Evolutionary conservation across 208 protist genomes (phyloP), one percentile per base, ranked within the genome.

Genomic region (Leishmania gerbilli): DNA sequence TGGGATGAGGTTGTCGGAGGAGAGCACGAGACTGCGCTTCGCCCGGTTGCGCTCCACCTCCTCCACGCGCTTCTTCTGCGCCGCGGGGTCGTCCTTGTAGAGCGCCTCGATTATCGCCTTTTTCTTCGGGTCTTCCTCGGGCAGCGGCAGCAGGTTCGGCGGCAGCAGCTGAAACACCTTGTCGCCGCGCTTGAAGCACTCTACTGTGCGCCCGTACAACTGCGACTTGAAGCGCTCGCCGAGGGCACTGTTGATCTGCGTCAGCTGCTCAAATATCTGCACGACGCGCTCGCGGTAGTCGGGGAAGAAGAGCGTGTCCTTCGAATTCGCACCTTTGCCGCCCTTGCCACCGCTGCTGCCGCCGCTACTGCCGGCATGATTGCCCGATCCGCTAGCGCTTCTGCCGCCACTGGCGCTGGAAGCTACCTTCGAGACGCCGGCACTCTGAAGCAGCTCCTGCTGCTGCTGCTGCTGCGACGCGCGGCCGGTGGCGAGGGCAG

Each of bases 211-310:
- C 9, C 79, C 72, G 72, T 97, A 97, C 34, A 90, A 95, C 31
- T 89, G 77, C 24, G 91, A 84, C 87, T 97, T 97, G 86, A 93
- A 97, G 60, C 83, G 80, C 84, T 97, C 94, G 5, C 92, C 88
- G 3, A 97, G 83, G 8, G 92, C 94, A 51, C 78, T 80, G 86
- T 97, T 96, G 56, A 97, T 92, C 77, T 95, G 87, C 8, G 90
- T 88, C 47, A 97, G 84, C 40, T 91, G 89, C 81, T 97, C 83
- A 74, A 97, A 97, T 34, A 97, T 90, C 45, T 84, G 77, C 40
- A 97, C 69, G 2, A 97, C 87, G 13, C 83, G 89, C 84, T 97
- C 93, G 40, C 93, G 89, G 85, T 97, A 86, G 79, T 97, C 93
- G 1, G 93, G 93, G 67, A 84, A 91, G 77, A 89, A 88, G 75